These are phyloP conservation scores for Fusarium duplospermum DNA, from an alignment of 2,329 filamentous ascomycete genomes.

Conservation along the genomic window DNA sequence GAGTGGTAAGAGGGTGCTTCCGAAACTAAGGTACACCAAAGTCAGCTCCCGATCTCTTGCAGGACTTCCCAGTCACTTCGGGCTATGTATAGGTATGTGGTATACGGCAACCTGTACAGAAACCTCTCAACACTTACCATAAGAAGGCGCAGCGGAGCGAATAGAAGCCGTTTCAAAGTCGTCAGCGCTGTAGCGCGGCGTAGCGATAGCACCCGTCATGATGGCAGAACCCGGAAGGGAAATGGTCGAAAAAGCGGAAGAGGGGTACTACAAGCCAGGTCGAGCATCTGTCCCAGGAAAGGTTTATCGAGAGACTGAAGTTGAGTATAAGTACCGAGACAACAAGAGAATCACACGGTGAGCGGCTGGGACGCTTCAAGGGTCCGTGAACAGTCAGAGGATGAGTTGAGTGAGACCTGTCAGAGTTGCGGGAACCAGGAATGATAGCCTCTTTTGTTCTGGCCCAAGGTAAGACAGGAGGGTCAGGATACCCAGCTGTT, in stretches of 20 bases:
- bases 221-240: slow-evolving; percentile 31
- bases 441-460: slow-evolving; percentile 35
- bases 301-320: slow-evolving; percentile 23
- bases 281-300: slow-evolving; percentile 39
- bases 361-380: slow-evolving; percentile 28
- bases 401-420: slow-evolving; percentile 33
- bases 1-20: slow-evolving; percentile 75
- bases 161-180: slow-evolving; percentile 77
- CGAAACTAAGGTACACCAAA: slow-evolving; percentile 59
- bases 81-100: slow-evolving; percentile 15
- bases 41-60: slow-evolving; percentile 38
- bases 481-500: slow-evolving; percentile 40
- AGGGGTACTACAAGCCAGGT: slow-evolving; percentile 35
- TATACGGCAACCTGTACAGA: slow-evolving; percentile 2
- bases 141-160: slow-evolving; percentile 75
- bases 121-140: slow-evolving; percentile 59
- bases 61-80: slow-evolving; percentile 9
- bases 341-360: slow-evolving; percentile 26
- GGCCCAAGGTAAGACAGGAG: slow-evolving; percentile 41
- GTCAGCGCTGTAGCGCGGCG: slow-evolving; percentile 56
- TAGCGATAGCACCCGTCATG: slow-evolving; percentile 48
- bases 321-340: slow-evolving; percentile 28
- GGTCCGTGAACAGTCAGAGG: slow-evolving; percentile 27
- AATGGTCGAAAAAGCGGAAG: slow-evolving; percentile 32
- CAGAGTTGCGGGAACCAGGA: slow-evolving; percentile 30